Evolutionary conservation across 257 asterid genomes (phyloP).

Genomic region (Gynochthodes officinalis): DNA sequence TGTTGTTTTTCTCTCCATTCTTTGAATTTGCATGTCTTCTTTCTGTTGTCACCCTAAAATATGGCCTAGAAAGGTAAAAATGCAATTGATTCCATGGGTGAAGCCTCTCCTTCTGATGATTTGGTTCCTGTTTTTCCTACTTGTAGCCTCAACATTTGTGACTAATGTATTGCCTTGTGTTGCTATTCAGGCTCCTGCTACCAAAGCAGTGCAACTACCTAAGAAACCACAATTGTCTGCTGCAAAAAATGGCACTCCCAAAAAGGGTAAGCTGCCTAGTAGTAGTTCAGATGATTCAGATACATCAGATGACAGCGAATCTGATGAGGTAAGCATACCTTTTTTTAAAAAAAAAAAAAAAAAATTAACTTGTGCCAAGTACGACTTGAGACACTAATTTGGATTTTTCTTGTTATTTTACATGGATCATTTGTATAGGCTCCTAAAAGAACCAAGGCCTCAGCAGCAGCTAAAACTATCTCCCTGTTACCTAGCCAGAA

Average conservation of each 20-base stretch:
- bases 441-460: conserved; percentile 11
- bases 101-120: conserved; percentile 15
- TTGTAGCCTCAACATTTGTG: background rate
- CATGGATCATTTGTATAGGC: conserved; percentile 6
- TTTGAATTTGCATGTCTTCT: background rate
- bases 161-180: background rate
- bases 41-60: background rate
- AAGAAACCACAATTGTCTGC: conserved; percentile 13
- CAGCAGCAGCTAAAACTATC: conserved; percentile 21
- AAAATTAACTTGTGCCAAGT: no score
- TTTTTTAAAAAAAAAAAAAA: no score
- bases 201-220: conserved; percentile 2
- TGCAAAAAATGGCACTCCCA: conserved; percentile 17
- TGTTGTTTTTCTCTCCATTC: background rate
- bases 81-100: no score
- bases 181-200: conserved; percentile 21
- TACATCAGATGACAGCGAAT: conserved; percentile 17
- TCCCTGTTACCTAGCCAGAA: background rate
- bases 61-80: conserved; percentile 15
- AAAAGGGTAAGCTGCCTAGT: conserved; percentile 21
- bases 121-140: background rate
- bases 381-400: background rate
- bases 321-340: conserved; percentile 13
- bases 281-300: conserved; percentile 22
- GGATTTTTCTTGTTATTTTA: background rate